phyloP scores from a whole-genome alignment of 1,284 basidiomycete genomes.

The Jaminaea rosea region DNA sequence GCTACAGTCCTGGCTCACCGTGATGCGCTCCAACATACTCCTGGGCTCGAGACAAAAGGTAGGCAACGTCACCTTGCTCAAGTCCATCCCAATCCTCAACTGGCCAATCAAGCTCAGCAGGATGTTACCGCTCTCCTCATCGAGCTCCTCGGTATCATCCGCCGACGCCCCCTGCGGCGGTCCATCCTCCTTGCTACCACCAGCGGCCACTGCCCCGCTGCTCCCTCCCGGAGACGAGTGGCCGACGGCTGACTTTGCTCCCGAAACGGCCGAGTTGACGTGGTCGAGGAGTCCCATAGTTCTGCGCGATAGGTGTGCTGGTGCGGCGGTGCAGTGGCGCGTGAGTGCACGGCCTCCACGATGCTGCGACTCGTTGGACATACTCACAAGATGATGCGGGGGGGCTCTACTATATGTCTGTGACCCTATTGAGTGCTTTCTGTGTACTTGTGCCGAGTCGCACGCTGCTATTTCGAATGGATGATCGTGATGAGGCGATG shows the following conservation, averaged over 20 bases:
- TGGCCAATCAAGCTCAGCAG: constrained; percentile 62
- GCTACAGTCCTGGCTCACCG: constrained; percentile 50
- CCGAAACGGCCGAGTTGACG: constrained; percentile 33
- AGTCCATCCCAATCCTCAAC: constrained; percentile 86
- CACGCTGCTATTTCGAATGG: too few relatives aligned
- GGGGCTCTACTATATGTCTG: too few relatives aligned
- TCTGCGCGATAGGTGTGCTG: background rate
- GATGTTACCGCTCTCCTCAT: constrained; percentile 49
- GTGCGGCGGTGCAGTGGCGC: too few relatives aligned
- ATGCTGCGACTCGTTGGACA: too few relatives aligned
- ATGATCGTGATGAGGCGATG: too few relatives aligned
- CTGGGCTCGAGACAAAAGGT: constrained; percentile 46
- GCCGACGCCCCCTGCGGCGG: constrained; percentile 42
- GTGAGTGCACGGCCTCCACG: too few relatives aligned
- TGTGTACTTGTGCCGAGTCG: too few relatives aligned
- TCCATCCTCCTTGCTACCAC: constrained; percentile 28
- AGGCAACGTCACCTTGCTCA: constrained; percentile 69
- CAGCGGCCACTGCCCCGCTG: background rate
- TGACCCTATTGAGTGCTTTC: too few relatives aligned
- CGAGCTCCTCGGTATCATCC: constrained; percentile 47
- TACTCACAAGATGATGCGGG: too few relatives aligned
- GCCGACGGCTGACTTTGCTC: constrained; percentile 22
- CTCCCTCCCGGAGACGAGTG: constrained; percentile 16
- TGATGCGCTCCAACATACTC: constrained; percentile 47
- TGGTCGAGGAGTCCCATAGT: constrained; percentile 44